Evolutionary conservation across 495 filamentous ascomycete genomes (phyloP), one percentile per base, ranked within the genome.

Genomic region (Neurospora sp.): DNA sequence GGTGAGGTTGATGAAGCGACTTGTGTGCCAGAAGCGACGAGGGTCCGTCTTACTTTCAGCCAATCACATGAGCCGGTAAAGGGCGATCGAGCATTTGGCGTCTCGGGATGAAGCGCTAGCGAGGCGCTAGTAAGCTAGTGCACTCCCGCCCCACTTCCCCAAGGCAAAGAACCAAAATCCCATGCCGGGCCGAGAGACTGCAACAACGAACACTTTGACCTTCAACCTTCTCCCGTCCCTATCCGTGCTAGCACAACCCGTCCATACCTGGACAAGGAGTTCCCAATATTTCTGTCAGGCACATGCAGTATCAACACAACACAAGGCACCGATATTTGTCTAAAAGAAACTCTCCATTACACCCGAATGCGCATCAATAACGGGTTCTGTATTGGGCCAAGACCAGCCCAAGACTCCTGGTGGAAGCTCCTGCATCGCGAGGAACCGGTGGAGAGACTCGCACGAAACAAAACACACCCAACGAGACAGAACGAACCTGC

Each of bases 101-200:
- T 81, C 78, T 80, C 79, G 79, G 78, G 77, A 81, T 81, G 79
- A 79, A 80, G 79, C 79, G 78, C 75, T 76, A 79, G 78, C 77
- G 79, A 77, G 77, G 62, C 39, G 76, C 72, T 77, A n/a, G n/a
- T n/a, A n/a, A n/a, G n/a, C n/a, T n/a, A 77, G 76, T 41, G 40
- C 69, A 71, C 72, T 70, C 75, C 69, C 23, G 5, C 54, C 7
- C 54, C 54, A 66, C 54, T 66, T 35, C 27, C 54, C 9, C n/a
- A 27, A 62, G 54, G 54, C 20, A 54, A 54, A 54, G 46, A 54
- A 54, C 9, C 27, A 27, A n/a, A 23, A 48, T 48, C 9, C 20
- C 46, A 27, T 54, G 46, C 46, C 46, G 46, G 46, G 9, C 46
- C 46, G 54, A 62, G 23, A 62, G 11, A 31, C 54, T 66, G 54